Conservation (phyloP, 495 filamentous ascomycete species). For the Lasiosphaeria hispida region DNA sequence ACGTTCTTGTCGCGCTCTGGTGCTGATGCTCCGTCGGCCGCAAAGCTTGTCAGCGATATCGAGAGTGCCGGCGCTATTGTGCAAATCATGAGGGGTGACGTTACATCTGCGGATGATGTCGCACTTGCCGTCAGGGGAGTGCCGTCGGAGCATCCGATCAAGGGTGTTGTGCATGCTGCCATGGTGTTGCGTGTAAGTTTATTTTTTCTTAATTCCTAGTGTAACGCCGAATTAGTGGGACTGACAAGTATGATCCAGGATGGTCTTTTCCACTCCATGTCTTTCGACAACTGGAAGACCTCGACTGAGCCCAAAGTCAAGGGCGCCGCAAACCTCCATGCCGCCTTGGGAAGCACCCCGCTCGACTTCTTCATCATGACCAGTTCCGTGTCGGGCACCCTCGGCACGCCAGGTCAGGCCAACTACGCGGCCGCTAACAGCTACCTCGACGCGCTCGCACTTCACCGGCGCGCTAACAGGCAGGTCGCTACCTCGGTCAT, state of each 20-base stretch:
- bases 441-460: constrained; percentile 39
- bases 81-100: constrained; percentile 6
- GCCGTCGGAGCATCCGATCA: constrained; percentile 21
- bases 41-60: background rate
- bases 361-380: constrained; percentile 56
- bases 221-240: too few relatives aligned
- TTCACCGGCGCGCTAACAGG: constrained; percentile 6
- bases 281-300: constrained; percentile 30
- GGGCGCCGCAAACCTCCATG: constrained; percentile 42
- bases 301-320: constrained; percentile 40
- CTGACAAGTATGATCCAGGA: constrained; percentile 25
- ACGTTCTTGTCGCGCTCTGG: constrained; percentile 9
- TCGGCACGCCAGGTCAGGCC: constrained; percentile 45
- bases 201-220: too few relatives aligned
- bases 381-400: constrained; percentile 46
- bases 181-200: constrained; percentile 38
- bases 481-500: constrained; percentile 26
- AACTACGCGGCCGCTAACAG: constrained; percentile 51
- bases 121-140: too few relatives aligned
- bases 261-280: constrained; percentile 34
- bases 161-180: constrained; percentile 52
- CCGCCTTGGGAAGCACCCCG: constrained; percentile 21
- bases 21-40: background rate
- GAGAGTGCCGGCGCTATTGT: constrained; percentile 3
- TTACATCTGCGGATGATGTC: background rate